Base-by-base conservation (phyloP, 2,329 filamentous ascomycete species). In the Metarhizium robertsii region DNA sequence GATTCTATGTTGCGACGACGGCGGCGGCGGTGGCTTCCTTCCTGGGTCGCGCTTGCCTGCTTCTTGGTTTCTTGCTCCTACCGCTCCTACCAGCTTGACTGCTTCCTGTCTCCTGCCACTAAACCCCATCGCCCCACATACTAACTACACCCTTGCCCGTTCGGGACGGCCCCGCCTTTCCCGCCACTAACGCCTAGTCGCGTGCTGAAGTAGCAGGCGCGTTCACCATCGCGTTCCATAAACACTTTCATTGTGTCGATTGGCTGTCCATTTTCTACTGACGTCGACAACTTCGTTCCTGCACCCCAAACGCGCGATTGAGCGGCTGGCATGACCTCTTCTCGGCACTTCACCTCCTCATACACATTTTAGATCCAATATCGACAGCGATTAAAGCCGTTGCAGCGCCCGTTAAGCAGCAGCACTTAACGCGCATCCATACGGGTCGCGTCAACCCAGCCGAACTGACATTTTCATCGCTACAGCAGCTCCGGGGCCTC, bases 171-270 rank as follows among this genome's bases (percentile, higher is more conserved):
- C 53, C 53, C 48, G 40, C 38, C 53, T 38, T 29, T 55, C 53
- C 48, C 40, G 48, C 8, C 43, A n/a, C 52, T 43, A 36, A 38
- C 16, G 25, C 25, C 34, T 42, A 14, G 43, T 52, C 49, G 52
- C 57, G 57, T 25, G 48, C 45, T 50, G 52, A 55, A 56, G 32
- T 47, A 56, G 55, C 50, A 59, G 58, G 56, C 61, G 65, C 65
- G 65, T 66, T 59, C 59, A 56, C 47, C 20, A 32, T 14, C 58
- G 58, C 61, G 32, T 34, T 11, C 32, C 32, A 60, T 64, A 66
- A 66, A 66, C 53, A 58, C 38, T 34, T 53, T 34, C n/a, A 8
- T 20, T 43, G 11, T 43, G 10, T 10, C 11, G 3, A 14, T 14
- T 43, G n/a, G 40, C 10, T 18, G n/a, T 36, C 40, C 13, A 43